Evolutionary conservation across 352 stramenopile genomes (phyloP), one percentile per base, ranked within the genome.

Genomic region (Saprolegnia parasitica): DNA sequence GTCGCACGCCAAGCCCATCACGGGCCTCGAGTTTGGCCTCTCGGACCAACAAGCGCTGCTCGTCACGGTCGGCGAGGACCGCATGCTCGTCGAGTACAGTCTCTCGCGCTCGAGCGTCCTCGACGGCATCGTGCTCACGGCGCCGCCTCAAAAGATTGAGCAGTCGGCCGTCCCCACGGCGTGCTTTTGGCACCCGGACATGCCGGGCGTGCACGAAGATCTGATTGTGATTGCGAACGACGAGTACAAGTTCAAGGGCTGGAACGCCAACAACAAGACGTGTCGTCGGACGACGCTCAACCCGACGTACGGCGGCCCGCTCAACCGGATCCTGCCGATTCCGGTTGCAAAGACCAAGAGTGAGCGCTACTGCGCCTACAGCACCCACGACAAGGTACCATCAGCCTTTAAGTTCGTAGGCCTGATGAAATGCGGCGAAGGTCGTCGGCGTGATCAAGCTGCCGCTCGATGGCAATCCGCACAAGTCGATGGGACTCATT

Each of bases 201-300:
- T 90, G 50, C 76, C 76, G 24, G 77, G 74, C 23, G 70, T 90
- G 1, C 84, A 91, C 56, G 92, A 98, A 77, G 93, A 98, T 66
- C 79, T 95, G 32, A 66, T 97, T 1, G 79, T 97, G 24, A 86
- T 94, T 32, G 91, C 87, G 1, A 97, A 96, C 73, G 81, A 91
- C 50, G 93, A 97, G 67, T 98, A 96, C 77, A 98, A 98, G 75
- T 68, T 98, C 56, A 98, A 96, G 77, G 78, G 96, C 55, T 98
- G 90, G 88, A 96, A 96, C 71, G 79, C 81, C 49, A 86, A 91
- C 74, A 96, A 93, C 72, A 95, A 96, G 61, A 90, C 81, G 11
- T 98, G 90, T 68, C 83, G 93, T 10, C 90, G 90, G 74, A 98
- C 92, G 0, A 90, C 84, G 24, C 78, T 98, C 10, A 88, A 88